Evolutionary conservation across 768 basidiomycete species (phyloP).

Genomic region (Trametes punicea): DNA sequence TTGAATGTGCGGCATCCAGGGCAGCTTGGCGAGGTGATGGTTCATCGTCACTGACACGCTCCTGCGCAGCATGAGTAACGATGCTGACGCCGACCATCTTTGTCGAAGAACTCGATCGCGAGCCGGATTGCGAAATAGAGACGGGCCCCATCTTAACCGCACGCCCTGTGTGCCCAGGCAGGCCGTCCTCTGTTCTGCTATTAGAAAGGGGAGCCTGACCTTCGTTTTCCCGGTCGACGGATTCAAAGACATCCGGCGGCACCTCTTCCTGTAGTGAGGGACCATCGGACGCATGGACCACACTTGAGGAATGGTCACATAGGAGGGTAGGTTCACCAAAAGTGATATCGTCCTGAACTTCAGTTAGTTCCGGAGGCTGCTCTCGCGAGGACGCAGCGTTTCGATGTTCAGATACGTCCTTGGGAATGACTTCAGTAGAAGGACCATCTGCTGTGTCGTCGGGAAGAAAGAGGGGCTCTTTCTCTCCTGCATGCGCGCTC

Average conservation of each 20-base stretch:
- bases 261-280: no score
- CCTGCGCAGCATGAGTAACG: no score
- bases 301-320: not conserved
- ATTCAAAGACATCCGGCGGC: no score
- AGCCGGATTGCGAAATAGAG: not conserved
- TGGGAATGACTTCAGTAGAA: no score
- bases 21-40: not conserved
- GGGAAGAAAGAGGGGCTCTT: constrained; percentile 23
- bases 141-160: not conserved
- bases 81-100: not conserved
- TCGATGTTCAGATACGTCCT: no score
- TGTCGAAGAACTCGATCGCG: not conserved
- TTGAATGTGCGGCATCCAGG: not conserved
- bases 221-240: no score
- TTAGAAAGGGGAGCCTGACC: no score
- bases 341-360: not conserved
- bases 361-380: not conserved
- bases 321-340: constrained; percentile 9
- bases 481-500: not conserved
- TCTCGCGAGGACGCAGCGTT: not conserved
- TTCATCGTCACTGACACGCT: not conserved
- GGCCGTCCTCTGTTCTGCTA: no score
- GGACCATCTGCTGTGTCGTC: constrained; percentile 9
- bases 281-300: not conserved
- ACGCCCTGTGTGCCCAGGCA: no score